Evolutionary conservation across 768 basidiomycete species (phyloP).

Genomic region (Boletus fagicola): DNA sequence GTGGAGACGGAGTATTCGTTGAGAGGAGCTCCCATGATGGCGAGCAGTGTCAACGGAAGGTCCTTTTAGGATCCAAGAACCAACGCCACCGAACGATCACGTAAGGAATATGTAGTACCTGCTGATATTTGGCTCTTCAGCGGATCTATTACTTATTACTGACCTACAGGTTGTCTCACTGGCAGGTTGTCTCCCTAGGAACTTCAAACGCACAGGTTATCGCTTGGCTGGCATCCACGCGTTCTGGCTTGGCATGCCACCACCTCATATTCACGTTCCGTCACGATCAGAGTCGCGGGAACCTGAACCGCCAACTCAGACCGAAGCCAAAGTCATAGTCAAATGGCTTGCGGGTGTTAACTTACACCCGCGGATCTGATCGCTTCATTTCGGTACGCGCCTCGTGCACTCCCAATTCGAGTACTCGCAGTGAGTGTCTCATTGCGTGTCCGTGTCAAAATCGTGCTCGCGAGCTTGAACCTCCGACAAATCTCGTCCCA

Average conservation of each 20-base stretch:
- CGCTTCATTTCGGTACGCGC: constrained; percentile 21
- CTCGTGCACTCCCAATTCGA: constrained; percentile 23
- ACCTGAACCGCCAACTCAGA: constrained; percentile 17
- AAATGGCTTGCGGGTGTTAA: constrained; percentile 14
- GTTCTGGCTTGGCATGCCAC: not conserved
- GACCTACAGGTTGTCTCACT: constrained; percentile 9
- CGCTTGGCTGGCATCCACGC: not conserved
- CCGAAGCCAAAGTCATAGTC: constrained; percentile 17
- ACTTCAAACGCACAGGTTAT: not conserved
- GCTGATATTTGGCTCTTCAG: not conserved
- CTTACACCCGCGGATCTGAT: constrained; percentile 35
- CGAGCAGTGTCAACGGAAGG: not conserved
- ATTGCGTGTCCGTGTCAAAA: not conserved
- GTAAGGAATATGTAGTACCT: constrained; percentile 16
- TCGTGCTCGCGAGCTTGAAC: constrained; percentile 2
- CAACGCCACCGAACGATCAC: constrained; percentile 28
- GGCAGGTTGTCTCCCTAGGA: constrained; percentile 3
- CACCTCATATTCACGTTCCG: not conserved
- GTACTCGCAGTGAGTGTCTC: constrained; percentile 8
- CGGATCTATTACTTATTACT: constrained; percentile 16
- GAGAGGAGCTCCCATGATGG: constrained; percentile 23
- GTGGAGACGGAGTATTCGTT: constrained; percentile 33
- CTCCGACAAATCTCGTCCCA: not conserved
- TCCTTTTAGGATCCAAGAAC: constrained; percentile 4
- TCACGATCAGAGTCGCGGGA: constrained; percentile 4